Evolutionary conservation across 2,329 filamentous ascomycete genomes (phyloP).

Genomic region (Cytospora schulzeri): DNA sequence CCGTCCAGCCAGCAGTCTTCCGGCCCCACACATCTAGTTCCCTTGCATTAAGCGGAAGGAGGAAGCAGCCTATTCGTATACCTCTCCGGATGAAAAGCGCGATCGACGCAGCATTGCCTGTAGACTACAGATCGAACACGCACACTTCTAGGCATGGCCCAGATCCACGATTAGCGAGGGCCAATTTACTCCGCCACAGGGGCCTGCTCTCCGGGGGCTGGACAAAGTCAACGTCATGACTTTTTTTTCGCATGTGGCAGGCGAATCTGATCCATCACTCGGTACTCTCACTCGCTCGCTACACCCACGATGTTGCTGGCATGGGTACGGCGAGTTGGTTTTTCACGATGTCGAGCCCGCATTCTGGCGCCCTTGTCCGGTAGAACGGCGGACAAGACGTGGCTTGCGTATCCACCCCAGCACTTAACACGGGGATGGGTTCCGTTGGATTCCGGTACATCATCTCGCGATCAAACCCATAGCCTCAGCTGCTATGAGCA

Average conservation of each 20-base stretch:
- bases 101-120: neutral
- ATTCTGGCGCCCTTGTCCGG: neutral
- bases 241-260: neutral
- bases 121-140: slow-evolving; percentile 4
- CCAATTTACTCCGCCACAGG: neutral
- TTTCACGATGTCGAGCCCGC: neutral
- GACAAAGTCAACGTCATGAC: neutral
- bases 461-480: neutral
- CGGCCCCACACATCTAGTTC: slow-evolving; percentile 2
- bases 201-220: neutral
- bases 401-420: neutral
- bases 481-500: neutral
- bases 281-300: neutral
- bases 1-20: slow-evolving; percentile 11
- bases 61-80: neutral
- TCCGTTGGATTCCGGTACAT: neutral
- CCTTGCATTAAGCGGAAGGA: neutral
- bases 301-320: neutral
- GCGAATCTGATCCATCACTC: neutral
- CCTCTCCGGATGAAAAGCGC: neutral
- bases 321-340: neutral
- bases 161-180: slow-evolving; percentile 13
- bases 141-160: neutral
- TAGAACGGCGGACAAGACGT: neutral
- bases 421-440: neutral